A percentile compares a stretch with the other conserved stretches of the same genome.
Conservation (phyloP, 768 basidiomycete species). For the Leucocoprinus sp. region DNA sequence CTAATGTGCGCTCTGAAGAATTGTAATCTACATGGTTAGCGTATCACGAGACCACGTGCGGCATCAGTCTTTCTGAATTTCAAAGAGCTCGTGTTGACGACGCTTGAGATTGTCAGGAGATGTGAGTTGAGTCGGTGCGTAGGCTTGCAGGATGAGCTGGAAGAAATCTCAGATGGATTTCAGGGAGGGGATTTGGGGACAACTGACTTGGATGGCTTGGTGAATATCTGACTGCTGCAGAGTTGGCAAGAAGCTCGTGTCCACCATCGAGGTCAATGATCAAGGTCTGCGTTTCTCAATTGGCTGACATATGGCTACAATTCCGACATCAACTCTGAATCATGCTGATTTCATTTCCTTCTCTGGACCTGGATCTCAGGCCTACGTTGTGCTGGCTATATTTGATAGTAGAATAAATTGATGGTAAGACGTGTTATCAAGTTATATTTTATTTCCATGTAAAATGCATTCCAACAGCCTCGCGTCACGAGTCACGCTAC, state of each 20-base stretch:
- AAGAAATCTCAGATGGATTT: constrained; percentile 7
- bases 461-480: too few relatives aligned
- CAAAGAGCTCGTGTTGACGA: constrained; percentile 65
- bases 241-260: constrained; percentile 41
- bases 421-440: too few relatives aligned
- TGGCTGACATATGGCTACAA: neutral
- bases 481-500: too few relatives aligned
- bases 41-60: constrained; percentile 80
- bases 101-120: constrained; percentile 54
- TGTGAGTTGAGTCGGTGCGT: constrained; percentile 37
- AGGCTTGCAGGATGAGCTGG: constrained; percentile 65
- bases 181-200: constrained; percentile 16
- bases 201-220: constrained; percentile 52
- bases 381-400: too few relatives aligned
- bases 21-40: constrained; percentile 70
- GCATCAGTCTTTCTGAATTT: constrained; percentile 69
- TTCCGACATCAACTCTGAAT: neutral
- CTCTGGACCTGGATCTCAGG: too few relatives aligned
- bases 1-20: constrained; percentile 94
- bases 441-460: too few relatives aligned
- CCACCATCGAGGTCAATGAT: constrained; percentile 19
- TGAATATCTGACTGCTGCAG: constrained; percentile 45
- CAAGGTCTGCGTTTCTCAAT: constrained; percentile 8
- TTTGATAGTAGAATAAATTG: too few relatives aligned
- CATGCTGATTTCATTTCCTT: neutral